Evolutionary conservation across 768 basidiomycete genomes (phyloP).

Genomic region (Podaxis rugospora): DNA sequence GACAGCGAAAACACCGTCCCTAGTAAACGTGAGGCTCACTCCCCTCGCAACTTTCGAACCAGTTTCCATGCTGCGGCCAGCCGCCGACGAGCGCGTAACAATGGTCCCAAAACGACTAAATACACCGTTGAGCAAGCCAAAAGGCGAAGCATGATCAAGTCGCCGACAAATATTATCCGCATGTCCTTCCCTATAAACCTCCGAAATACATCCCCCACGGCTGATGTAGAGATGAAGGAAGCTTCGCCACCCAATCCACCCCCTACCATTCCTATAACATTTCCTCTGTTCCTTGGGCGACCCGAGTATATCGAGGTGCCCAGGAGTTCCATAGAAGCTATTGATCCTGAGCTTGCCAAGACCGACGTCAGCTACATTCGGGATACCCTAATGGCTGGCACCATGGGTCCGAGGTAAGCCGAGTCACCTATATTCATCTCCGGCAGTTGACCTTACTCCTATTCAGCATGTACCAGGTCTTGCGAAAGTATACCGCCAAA

Average conservation of each 20-base stretch:
- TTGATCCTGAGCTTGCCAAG: slow-evolving; percentile 45
- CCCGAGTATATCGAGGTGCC: slow-evolving; percentile 46
- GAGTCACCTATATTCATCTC: slow-evolving; percentile 10
- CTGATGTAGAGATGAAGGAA: slow-evolving; percentile 30
- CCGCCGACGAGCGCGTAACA: slow-evolving; percentile 34
- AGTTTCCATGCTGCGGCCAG: slow-evolving; percentile 24
- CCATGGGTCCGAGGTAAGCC: neutral
- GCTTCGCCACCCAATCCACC: slow-evolving; percentile 13
- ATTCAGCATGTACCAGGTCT: slow-evolving; percentile 1
- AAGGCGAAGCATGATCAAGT: slow-evolving; percentile 23
- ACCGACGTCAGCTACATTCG: slow-evolving; percentile 51
- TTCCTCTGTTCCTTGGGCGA: slow-evolving; percentile 51
- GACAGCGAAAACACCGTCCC: slow-evolving; percentile 13
- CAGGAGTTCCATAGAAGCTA: slow-evolving; percentile 39
- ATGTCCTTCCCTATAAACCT: slow-evolving; percentile 24
- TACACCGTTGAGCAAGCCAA: slow-evolving; percentile 35
- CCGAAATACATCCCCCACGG: slow-evolving; percentile 10
- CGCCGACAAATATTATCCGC: slow-evolving; percentile 15
- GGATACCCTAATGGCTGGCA: slow-evolving; percentile 31
- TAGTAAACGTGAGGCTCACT: slow-evolving; percentile 13
- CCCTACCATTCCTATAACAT: slow-evolving; percentile 23
- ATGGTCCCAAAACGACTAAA: slow-evolving; percentile 25
- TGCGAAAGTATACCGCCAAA: slow-evolving; percentile 1
- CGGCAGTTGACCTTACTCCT: neutral
- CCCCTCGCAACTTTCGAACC: slow-evolving; percentile 17